Conservation (phyloP, 495 filamentous ascomycete species). For the Filosporella fistucella region DNA sequence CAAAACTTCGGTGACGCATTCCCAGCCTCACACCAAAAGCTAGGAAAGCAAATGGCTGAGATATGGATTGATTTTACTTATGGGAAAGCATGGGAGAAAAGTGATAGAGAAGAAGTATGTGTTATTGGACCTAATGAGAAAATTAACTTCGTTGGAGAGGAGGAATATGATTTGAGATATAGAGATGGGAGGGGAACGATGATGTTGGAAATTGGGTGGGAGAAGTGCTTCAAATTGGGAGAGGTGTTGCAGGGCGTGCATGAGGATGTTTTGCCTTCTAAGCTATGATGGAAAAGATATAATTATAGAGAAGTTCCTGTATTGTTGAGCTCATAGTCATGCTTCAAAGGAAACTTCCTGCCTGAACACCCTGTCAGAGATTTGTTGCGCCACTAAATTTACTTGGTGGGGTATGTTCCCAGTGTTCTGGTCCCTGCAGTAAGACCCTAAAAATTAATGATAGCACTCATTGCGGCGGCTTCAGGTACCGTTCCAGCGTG, state of each 20-base stretch:
- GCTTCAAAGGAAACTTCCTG: too few species aligned
- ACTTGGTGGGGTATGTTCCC: too few species aligned
- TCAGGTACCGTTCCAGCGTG: too few species aligned
- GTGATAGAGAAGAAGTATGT: not conserved
- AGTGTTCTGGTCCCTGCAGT: too few species aligned
- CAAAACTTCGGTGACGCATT: not conserved
- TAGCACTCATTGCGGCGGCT: too few species aligned
- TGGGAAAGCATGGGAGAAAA: not conserved
- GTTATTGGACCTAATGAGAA: conserved; percentile 11
- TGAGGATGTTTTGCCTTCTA: not conserved
- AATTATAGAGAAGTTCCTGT: too few species aligned
- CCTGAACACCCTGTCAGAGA: too few species aligned
- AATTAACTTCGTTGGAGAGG: not conserved
- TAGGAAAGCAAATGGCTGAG: conserved; percentile 9
- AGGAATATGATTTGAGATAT: conserved; percentile 13
- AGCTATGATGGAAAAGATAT: too few species aligned
- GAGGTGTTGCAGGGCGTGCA: conserved; percentile 8
- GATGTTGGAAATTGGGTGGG: conserved; percentile 11
- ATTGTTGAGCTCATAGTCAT: too few species aligned
- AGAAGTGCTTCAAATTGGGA: conserved; percentile 13
- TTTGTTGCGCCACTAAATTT: too few species aligned
- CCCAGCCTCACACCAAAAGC: not conserved
- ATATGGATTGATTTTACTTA: conserved; percentile 6
- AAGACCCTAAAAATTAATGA: too few species aligned
- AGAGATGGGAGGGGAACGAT: conserved; percentile 4